Evolutionary conservation across 148 eudicot species (phyloP), one percentile per base, ranked within the genome.

Genomic region (Camellia sinensis): DNA sequence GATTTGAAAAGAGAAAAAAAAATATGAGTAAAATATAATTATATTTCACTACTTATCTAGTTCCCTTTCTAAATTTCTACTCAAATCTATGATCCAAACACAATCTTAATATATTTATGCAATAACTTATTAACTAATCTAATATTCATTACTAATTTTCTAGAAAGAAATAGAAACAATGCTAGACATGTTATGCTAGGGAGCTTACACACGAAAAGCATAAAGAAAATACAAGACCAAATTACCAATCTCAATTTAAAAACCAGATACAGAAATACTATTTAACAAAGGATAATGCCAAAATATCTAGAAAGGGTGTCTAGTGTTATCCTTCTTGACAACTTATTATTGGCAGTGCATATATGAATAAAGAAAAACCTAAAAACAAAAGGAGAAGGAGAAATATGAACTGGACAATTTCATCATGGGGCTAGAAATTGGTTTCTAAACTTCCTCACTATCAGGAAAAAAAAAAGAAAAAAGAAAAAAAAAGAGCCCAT

Each of bases 291-390:
- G 15, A 67, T 1, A 67, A 48, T 29, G 65, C 40, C 68, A 76
- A 70, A 76, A 22, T 40, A 48, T 76, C 68, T 46, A 60, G 50
- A 76, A 75, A 75, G 37, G 7, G 76, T 80, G 21, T 74, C 78
- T 15, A 29, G 48, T 43, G 54, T 41, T 29, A 72, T 21, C 21
- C 43, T 60, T 76, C 46, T 43, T 12, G 40, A 60, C 80, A 60
- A 52, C 54, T 81, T 70, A 29, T 29, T 29, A 81, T 77, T 76
- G 71, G 43, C 56, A 50, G 45, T 44, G 59, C 76, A 77, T 72
- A 29, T 29, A 72, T 48, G 80, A 71, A 64, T 78, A 29, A 29
- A 29, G 65, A 50, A 65, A 82, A 71, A 54, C 22, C 72, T 64
- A 44, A 71, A 64, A 71, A 54, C 40, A 2, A 71, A 10, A 46